Evolutionary conservation across 768 basidiomycete genomes (phyloP), one percentile per base, ranked within the genome.

Genomic region (Xanthoconium stramineum): DNA sequence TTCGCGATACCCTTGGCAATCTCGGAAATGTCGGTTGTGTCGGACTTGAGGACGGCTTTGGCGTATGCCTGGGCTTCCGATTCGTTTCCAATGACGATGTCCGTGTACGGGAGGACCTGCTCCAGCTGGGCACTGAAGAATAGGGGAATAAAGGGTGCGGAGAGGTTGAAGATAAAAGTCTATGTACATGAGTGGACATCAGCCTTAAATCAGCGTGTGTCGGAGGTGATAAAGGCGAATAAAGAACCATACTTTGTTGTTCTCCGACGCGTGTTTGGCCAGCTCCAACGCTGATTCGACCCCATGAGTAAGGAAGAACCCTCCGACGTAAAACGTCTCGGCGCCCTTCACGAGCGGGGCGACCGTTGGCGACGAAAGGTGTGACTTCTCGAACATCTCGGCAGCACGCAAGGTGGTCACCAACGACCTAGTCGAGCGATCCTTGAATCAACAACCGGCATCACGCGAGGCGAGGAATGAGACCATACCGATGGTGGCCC

Each of bases 261-360:
- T 80, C 37, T 76, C 78, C 10, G 89, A 83, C 5, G 92, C 89
- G 60, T 88, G 85, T 70, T 88, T 84, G 73, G 88, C 84, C 58
- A 98, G 75, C 65, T 86, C 78, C 38, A 91, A 73, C 47, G 84
- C 84, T 53, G 82, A 80, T 53, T 85, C 83, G 54, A 81, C 69
- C 44, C 97, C 96, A 69, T 99, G 96, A 17, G 96, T 96, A 56
- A 98, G 81, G 85, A 99, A 98, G 79, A 88, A 99, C 9, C 96
- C 96, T 67, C 94, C 96, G 58, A 98, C 84, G 77, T 99, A 99
- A 80, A 83, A 97, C 70, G 83, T 82, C 68, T 89, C 86, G 56
- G 95, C 96, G 45, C 76, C 80, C 6, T 90, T 80, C 66, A 98
- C 78, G 61, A 94, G 76, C 33, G 85, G 80, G 29, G 89, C 85